A percentile compares a stretch with the other conserved stretches of the same genome.
Evolutionary conservation across 1,139 yeast genomes (phyloP).

Genomic region (Candida sanyaensis): DNA sequence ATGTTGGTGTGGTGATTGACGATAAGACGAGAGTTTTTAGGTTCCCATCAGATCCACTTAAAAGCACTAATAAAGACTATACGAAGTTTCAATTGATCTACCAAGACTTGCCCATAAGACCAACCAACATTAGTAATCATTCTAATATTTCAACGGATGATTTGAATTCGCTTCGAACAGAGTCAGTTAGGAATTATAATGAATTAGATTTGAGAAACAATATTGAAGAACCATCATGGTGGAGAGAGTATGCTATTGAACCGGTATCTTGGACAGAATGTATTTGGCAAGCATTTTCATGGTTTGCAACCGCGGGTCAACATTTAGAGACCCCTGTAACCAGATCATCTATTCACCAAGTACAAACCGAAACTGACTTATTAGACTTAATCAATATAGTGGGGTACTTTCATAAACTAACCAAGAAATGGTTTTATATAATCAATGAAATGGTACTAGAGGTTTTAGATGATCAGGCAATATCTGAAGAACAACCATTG

Average conservation of each 20-base stretch:
- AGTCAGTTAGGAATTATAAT: constrained; percentile 16
- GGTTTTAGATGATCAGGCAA: constrained; percentile 7
- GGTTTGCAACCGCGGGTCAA: constrained; percentile 89
- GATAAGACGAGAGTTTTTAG: constrained; percentile 10
- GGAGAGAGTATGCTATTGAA: constrained; percentile 46
- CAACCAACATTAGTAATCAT: constrained; percentile 10
- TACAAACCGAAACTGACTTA: constrained; percentile 11
- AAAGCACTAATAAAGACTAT: constrained; percentile 40
- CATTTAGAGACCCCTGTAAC: constrained; percentile 6
- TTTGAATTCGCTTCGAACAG: constrained; percentile 23
- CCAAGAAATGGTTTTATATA: constrained; percentile 44
- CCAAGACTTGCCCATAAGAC: constrained; percentile 19
- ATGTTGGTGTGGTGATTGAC: constrained; percentile 38
- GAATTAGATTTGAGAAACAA: constrained; percentile 3
- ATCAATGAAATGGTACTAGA: constrained; percentile 40
- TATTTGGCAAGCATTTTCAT: constrained; percentile 70
- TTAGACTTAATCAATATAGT: constrained; percentile 36
- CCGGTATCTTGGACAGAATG: constrained; percentile 64
- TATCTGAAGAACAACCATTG: constrained; percentile 9
- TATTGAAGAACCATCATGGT: constrained; percentile 41
- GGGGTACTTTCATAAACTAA: constrained; percentile 58
- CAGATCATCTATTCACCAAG: background rate
- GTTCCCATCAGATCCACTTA: constrained; percentile 14
- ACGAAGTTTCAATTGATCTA: constrained; percentile 37
- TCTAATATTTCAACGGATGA: constrained; percentile 23